A percentile compares a stretch with the other conserved stretches of the same genome.
Conservation (phyloP, 345 rosid genomes). For the Luvunga scandens region DNA sequence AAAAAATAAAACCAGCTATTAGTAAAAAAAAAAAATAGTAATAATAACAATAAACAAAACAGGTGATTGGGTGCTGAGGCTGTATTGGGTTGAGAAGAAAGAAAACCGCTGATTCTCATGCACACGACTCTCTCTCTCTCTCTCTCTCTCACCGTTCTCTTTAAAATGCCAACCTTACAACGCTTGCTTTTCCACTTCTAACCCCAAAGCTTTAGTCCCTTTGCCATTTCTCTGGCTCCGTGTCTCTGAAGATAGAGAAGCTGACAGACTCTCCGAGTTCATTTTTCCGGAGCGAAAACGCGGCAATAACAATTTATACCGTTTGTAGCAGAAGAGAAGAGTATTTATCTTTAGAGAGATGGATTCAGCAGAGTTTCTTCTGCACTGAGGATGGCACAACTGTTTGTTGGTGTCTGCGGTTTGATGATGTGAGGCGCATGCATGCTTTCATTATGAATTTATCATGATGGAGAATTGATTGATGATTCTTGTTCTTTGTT, state of each 20-base stretch:
- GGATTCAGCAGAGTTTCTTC: background rate
- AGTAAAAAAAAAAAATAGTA: no score
- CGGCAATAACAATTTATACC: no score
- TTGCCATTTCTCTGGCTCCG: background rate
- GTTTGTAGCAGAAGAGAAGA: no score
- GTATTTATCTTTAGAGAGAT: no score
- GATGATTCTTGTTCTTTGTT: slow-evolving; percentile 23
- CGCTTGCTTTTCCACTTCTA: background rate
- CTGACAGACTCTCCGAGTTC: background rate
- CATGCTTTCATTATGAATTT: background rate
- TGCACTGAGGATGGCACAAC: slow-evolving; percentile 10
- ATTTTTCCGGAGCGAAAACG: no score
- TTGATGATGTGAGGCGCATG: slow-evolving; percentile 20
- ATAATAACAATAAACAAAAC: background rate
- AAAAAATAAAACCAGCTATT: no score
- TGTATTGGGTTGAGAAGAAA: background rate
- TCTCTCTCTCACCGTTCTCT: background rate
- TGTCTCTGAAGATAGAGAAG: background rate
- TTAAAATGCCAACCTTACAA: slow-evolving; percentile 14
- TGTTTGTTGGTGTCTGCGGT: slow-evolving; percentile 10
- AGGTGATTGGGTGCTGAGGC: background rate
- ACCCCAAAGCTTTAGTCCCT: background rate
- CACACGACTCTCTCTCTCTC: slow-evolving; percentile 13
- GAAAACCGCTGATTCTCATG: slow-evolving; percentile 15
- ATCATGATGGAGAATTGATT: slow-evolving; percentile 16